Evolutionary conservation across 257 asterid species (phyloP), one percentile per base, ranked within the genome.

Genomic region (Rauvolfia tetraphylla): DNA sequence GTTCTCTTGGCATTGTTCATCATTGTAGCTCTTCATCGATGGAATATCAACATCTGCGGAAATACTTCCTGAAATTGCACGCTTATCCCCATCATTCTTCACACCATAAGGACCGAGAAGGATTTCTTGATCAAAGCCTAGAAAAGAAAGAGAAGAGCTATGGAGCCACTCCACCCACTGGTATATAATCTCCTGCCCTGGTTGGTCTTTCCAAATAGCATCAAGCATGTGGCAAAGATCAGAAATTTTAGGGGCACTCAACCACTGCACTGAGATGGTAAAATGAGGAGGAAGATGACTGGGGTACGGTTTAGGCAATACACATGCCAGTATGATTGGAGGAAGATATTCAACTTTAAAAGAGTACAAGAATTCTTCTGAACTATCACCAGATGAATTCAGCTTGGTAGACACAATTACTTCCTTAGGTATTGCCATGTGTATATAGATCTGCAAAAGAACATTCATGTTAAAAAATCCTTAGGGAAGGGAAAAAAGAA

Each of bases 141-240:
- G 89, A 88, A 84, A 82, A 69, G 93, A 80, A 85, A 95, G 93
- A 51, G 94, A 80, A 81, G 81, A 89, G 75, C 86, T 58, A 0
- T 83, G 96, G 78, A 95, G 70, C 97, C 97, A 92, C 68, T 91
- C 96, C 71, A 89, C 89, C 99, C 98, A 95, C 76, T 87, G 90
- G 83, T 95, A 92, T 74, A 95, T 78, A 82, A 95, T 89, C 81
- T 95, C 98, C 78, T 89, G 93, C 69, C 93, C 94, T 33, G 83
- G 81, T 81, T 87, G 95, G 54, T 92, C 90, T 71, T 86, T 77
- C 97, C 98, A 92, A 79, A 92, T 88, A 15, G 88, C 86, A 84
- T 95, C 96, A 51, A 95, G 96, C 88, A 83, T 83, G 73, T 63
- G 53, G 83, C 98, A 95, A 54, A 95, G 84, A 78, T 84, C 77